Base-by-base conservation (phyloP, 2,329 filamentous ascomycete genomes). In the Phoma sp. region DNA sequence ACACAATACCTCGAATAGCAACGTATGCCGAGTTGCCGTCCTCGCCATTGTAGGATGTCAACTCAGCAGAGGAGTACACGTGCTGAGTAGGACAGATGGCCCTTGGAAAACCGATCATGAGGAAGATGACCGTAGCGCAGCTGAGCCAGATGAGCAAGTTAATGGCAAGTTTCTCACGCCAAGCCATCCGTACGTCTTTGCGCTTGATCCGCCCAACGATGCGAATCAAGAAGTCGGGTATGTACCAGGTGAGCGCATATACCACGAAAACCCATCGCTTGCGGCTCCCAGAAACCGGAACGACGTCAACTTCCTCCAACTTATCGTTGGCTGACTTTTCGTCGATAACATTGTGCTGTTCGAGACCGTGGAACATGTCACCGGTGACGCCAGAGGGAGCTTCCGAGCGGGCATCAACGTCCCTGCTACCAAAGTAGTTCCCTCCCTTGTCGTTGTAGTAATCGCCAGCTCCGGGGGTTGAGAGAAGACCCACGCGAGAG, bases 351-450 rank as follows among this genome's bases (percentile, higher is more conserved):
- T 96, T 90, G 60, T 92, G 86, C 6, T 94, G 97, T 65, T 98
- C 94, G 7, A 98, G 82, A 68, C 97, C 96, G 70, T 92, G 91
- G 82, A 99, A 99, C 94, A 99, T 96, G 73, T 99, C 95, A 7
- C 95, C 64, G 19, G 93, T 90, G 72, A 96, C 89, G 6, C 91
- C 92, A n/a, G 94, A 97, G 4, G 93, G 94, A 7, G 94, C 93
- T 46, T 99, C 95, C 27, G 95, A 98, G 38, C 92, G 91, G 7
- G 88, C 82, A 72, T 99, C 95, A 9, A 90, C 74, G 54, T 96
- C 92, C 45, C 88, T 84, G 64, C 82, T 87, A 48, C 89, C 89
- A 67, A 97, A 97, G 72, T 96, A 97, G 21, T 88, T 89, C 2
- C 84, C 88, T 57, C 88, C 85, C 73, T 92, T 92, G 74, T 97